Percentiles rank a stretch among this genome's conserved stretches.
These are phyloP conservation scores for Gymnopus androsaceus DNA, from an alignment of 1,284 basidiomycete species.

Conservation along the genomic window DNA sequence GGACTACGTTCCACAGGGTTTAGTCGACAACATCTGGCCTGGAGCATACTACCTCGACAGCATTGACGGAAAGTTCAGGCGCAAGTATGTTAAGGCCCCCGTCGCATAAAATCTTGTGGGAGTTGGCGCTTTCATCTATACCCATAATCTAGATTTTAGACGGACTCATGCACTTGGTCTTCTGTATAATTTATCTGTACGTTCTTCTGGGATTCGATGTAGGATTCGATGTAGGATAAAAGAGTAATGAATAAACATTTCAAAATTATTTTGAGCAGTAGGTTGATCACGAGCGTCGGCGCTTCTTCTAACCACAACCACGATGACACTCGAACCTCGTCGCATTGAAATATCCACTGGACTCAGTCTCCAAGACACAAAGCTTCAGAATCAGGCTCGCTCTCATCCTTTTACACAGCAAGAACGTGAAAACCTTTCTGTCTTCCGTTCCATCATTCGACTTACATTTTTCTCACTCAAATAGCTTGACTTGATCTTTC, in stretches of 20 bases:
- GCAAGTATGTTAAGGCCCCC: constrained; percentile 76
- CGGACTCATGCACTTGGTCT: neutral
- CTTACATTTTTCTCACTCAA: neutral
- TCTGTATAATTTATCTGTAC: constrained; percentile 1
- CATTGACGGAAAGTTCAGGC: constrained; percentile 91
- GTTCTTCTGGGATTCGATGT: neutral
- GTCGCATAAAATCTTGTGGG: constrained; percentile 33
- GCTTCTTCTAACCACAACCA: neutral
- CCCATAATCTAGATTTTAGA: constrained; percentile 1
- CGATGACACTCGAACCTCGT: neutral
- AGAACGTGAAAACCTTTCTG: constrained; percentile 12
- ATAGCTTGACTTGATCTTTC: constrained; percentile 19
- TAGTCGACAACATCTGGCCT: constrained; percentile 91
- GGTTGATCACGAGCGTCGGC: neutral
- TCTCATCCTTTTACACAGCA: constrained; percentile 15
- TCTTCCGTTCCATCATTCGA: no score
- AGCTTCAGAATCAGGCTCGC: neutral
- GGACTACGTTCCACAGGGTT: constrained; percentile 85
- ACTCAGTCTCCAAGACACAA: neutral
- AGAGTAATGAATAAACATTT: neutral
- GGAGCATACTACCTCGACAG: constrained; percentile 92
- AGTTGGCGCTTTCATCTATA: neutral
- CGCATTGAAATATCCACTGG: constrained; percentile 8
- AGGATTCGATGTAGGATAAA: no score
- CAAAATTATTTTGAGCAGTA: neutral